phyloP scores from a whole-genome alignment of 306 rosid species.

The Fragaria ananassa region DNA sequence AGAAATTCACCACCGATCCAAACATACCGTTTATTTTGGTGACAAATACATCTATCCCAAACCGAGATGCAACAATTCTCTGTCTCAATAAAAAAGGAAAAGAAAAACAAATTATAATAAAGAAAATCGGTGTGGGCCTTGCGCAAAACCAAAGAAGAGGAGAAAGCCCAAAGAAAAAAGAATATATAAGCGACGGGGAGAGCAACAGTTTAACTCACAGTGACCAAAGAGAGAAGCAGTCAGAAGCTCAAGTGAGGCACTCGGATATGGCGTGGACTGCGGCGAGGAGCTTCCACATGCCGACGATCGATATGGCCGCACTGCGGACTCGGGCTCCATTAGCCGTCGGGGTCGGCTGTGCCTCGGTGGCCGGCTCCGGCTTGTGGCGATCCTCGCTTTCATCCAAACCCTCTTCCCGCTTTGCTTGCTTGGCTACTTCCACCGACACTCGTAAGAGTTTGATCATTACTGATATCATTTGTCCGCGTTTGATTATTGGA shows the following conservation, averaged over 20 bases:
- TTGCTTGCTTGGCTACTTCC: slow-evolving; percentile 65
- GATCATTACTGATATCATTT: not conserved
- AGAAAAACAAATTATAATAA: not conserved
- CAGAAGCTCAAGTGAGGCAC: slow-evolving; percentile 6
- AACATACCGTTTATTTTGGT: too few relatives aligned
- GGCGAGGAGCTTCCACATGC: slow-evolving; percentile 48
- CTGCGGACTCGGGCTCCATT: slow-evolving; percentile 41
- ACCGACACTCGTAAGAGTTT: slow-evolving; percentile 43
- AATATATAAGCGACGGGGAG: not conserved
- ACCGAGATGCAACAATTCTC: not conserved
- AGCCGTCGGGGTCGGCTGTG: slow-evolving; percentile 56
- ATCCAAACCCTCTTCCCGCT: slow-evolving; percentile 53
- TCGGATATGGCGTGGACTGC: slow-evolving; percentile 72
- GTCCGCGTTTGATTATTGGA: not conserved
- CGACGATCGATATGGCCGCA: slow-evolving; percentile 43
- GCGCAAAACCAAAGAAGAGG: not conserved
- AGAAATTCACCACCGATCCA: too few relatives aligned
- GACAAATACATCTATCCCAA: too few relatives aligned
- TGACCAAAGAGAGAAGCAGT: not conserved
- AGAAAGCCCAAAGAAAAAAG: too few relatives aligned
- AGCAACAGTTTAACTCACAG: not conserved
- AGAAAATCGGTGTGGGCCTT: not conserved
- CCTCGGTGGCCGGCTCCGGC: slow-evolving; percentile 48
- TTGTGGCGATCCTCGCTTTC: slow-evolving; percentile 52
- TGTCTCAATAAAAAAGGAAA: not conserved